Evolutionary conservation across 345 rosid species (phyloP).

Genomic region (Eutrema heterophyllum): DNA sequence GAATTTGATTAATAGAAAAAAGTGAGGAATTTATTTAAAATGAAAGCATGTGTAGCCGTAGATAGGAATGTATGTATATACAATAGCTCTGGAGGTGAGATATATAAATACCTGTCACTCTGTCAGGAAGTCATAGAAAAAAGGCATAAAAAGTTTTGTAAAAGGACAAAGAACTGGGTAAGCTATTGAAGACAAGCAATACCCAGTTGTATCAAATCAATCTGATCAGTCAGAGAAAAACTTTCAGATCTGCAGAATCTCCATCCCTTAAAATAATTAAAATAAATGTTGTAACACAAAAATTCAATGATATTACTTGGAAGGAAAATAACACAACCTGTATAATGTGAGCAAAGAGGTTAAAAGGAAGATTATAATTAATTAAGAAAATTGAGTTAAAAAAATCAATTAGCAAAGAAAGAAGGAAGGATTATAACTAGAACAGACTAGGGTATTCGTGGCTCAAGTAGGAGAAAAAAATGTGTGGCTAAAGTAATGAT

Average conservation of each 20-base stretch:
- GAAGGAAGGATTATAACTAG: background rate
- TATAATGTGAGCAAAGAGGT: background rate
- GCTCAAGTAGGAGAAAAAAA: background rate
- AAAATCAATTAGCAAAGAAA: background rate
- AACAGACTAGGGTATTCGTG: background rate
- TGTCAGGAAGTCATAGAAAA: background rate
- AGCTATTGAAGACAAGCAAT: constrained; percentile 9
- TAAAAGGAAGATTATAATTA: background rate
- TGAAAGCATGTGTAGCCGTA: background rate
- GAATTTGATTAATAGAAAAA: background rate
- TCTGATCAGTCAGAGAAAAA: background rate
- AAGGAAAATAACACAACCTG: background rate
- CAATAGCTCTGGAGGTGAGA: background rate
- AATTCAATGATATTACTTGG: background rate
- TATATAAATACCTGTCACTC: background rate
- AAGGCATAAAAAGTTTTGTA: background rate
- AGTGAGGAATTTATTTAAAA: background rate
- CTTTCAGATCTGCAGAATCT: constrained; percentile 1
- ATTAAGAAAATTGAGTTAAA: background rate
- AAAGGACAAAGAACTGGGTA: background rate
- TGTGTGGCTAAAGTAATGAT: background rate
- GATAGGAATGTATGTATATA: background rate
- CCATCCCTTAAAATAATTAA: background rate
- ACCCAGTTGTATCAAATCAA: constrained; percentile 10
- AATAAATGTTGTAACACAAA: background rate